A percentile compares a stretch with the other conserved stretches of the same genome.
These are phyloP conservation scores for Solanum chacoense DNA, from an alignment of 305 asterid genomes.

Conservation along the genomic window DNA sequence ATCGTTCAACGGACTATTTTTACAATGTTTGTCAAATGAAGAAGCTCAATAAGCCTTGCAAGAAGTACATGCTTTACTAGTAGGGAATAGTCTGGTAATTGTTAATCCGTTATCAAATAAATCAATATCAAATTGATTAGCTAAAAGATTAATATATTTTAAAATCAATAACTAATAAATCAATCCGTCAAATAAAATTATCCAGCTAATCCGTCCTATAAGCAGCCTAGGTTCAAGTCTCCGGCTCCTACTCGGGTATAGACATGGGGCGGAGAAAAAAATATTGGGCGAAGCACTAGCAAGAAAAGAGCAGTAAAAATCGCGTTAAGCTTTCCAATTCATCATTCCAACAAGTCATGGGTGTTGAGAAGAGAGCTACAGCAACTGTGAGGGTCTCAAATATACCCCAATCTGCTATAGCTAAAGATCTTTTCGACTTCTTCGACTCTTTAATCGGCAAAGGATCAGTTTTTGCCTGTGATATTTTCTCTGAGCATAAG, in stretches of 20 bases:
- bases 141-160: background rate
- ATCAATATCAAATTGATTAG: no score
- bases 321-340: background rate
- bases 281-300: background rate
- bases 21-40: accelerated
- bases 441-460: conserved; percentile 41
- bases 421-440: conserved; percentile 37
- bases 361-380: conserved; percentile 24
- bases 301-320: background rate
- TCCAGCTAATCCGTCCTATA: background rate
- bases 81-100: accelerated
- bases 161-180: background rate
- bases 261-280: background rate
- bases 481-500: conserved; percentile 58
- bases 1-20: no score
- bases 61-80: background rate
- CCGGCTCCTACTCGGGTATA: background rate
- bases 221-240: background rate
- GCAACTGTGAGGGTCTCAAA: conserved; percentile 43
- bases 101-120: background rate
- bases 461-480: conserved; percentile 52
- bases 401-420: conserved; percentile 45
- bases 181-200: background rate
- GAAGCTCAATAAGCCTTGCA: background rate
- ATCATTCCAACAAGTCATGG: conserved; percentile 5